Conservation (phyloP, 208 protist species). For the Histomonas meleagridis region DNA sequence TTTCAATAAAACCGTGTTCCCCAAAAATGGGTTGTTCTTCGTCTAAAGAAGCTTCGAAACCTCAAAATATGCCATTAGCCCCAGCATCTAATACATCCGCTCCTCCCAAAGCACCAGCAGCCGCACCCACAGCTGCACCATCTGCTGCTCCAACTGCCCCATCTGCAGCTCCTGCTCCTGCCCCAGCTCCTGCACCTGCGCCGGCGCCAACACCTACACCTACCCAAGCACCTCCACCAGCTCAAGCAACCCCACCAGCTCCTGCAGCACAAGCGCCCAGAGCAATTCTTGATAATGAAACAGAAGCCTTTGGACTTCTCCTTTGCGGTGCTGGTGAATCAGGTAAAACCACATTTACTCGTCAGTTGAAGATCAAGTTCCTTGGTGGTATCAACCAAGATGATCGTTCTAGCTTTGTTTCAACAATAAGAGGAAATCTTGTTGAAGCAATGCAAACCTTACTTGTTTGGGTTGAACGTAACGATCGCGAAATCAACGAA, state of each 20-base stretch:
- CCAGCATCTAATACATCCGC: too few relatives aligned
- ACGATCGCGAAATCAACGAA: neutral
- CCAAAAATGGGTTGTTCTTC: too few relatives aligned
- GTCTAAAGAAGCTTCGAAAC: too few relatives aligned
- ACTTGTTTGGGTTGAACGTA: neutral
- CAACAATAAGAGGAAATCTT: neutral
- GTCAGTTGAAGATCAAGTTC: neutral
- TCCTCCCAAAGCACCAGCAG: too few relatives aligned
- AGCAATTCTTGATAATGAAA: neutral
- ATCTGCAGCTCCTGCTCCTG: neutral
- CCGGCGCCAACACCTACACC: neutral
- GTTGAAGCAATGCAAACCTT: neutral
- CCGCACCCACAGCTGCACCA: neutral
- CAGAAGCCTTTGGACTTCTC: neutral
- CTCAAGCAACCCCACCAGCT: neutral
- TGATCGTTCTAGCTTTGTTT: neutral
- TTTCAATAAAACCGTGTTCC: too few relatives aligned
- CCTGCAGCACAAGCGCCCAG: neutral
- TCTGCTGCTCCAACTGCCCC: neutral
- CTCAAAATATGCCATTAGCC: too few relatives aligned
- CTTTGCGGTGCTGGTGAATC: conserved; percentile 37
- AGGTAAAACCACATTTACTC: conserved; percentile 26
- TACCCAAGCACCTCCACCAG: neutral
- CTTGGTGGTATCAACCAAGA: neutral
- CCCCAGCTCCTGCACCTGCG: neutral